Conservation (phyloP, 2,329 filamentous ascomycete genomes). For the Epichloe uncinata region DNA sequence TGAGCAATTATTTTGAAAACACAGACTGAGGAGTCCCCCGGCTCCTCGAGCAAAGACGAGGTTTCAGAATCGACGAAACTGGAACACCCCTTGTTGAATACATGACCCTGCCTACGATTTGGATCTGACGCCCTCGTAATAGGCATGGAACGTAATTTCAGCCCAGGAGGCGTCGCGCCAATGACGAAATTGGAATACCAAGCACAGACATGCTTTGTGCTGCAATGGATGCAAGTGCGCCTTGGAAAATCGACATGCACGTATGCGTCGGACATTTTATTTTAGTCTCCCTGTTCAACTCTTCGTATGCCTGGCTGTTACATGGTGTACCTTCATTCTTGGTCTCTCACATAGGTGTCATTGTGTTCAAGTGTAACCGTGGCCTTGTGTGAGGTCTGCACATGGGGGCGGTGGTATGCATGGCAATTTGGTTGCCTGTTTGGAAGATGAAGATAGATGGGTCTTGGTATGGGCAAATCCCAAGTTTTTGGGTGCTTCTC, state of each 20-base stretch:
- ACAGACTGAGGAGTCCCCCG: not conserved
- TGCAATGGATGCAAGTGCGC: not conserved
- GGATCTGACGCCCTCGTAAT: not conserved
- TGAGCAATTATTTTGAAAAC: not conserved
- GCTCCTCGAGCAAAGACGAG: not conserved
- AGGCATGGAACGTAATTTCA: not conserved
- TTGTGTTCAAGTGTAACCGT: not conserved
- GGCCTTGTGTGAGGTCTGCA: not conserved
- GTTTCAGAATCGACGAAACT: not conserved
- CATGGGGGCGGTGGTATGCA: not conserved
- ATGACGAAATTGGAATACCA: not conserved
- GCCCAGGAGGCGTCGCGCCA: not conserved
- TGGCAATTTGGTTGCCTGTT: not conserved
- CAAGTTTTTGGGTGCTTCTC: too few relatives aligned
- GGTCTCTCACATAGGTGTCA: not conserved
- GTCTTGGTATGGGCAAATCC: too few relatives aligned
- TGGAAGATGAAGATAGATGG: not conserved
- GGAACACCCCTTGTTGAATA: not conserved
- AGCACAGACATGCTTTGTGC: not conserved
- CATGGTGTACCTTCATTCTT: not conserved
- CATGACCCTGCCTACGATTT: too few relatives aligned
- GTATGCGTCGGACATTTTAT: conserved; percentile 1
- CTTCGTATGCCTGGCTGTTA: not conserved
- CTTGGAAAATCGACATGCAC: not conserved
- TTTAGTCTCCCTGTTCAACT: not conserved